A percentile compares a stretch with the other conserved stretches of the same genome.
Conservation (phyloP, 2,329 filamentous ascomycete species). For the Phialophora expanda region DNA sequence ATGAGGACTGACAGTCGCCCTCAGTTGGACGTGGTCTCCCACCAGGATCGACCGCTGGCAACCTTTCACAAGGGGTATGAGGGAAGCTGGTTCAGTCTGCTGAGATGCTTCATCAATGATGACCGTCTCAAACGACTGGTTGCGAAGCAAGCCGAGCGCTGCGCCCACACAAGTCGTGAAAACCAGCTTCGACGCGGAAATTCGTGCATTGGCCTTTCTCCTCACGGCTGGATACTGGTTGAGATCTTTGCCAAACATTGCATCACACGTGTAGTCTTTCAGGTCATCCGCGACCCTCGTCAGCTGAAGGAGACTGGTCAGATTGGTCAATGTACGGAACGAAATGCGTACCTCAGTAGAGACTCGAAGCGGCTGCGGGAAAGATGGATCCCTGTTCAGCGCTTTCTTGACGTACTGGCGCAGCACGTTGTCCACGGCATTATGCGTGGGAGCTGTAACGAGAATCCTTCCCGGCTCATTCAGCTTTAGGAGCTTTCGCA, state of each 20-base stretch:
- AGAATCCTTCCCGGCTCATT: constrained; percentile 43
- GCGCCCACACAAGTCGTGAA: constrained; percentile 55
- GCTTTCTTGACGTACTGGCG: constrained; percentile 42
- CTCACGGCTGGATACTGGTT: constrained; percentile 38
- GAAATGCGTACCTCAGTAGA: constrained; percentile 42
- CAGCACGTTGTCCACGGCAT: constrained; percentile 55
- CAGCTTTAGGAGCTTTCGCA: constrained; percentile 43
- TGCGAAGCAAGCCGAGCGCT: constrained; percentile 50
- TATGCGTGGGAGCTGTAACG: constrained; percentile 53
- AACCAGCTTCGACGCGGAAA: constrained; percentile 48
- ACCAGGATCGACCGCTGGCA: constrained; percentile 50
- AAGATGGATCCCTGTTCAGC: constrained; percentile 7
- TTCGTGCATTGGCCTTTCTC: constrained; percentile 47
- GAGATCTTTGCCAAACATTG: constrained; percentile 46
- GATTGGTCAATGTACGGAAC: neutral
- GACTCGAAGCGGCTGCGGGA: constrained; percentile 38
- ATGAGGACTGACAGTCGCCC: constrained; percentile 50
- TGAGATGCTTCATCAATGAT: constrained; percentile 57
- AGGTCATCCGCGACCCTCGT: constrained; percentile 47
- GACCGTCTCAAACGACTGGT: constrained; percentile 41
- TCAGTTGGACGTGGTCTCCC: constrained; percentile 56
- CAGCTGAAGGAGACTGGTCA: constrained; percentile 34
- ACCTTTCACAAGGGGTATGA: constrained; percentile 45
- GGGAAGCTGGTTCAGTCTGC: constrained; percentile 51
- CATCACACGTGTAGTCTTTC: constrained; percentile 47